Base-by-base conservation (phyloP, 352 stramenopile species). In the Pythium dissimile region DNA sequence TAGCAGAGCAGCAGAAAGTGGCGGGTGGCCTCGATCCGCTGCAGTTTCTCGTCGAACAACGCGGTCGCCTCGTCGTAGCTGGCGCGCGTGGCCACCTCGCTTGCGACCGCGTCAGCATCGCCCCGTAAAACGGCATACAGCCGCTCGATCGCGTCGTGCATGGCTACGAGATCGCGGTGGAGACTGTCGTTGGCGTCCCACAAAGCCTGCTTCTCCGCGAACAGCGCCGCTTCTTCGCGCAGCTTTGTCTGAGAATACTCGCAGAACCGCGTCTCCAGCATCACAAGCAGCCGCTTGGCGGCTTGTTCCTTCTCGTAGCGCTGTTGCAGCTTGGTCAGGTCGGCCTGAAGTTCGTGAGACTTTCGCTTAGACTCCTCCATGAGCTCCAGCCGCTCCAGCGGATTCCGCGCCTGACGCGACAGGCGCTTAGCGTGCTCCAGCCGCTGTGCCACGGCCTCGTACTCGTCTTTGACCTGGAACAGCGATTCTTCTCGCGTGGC, bases 1-100 rank as follows among this genome's bases (percentile, higher is more conserved):
- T 91, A 91, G 52, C 79, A 88, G 24, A 79, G 49, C 24, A 88
- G 26, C 23, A 89, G 51, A 52, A 85, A 86, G 31, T 78, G 64
- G 1, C 83, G 67, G 16, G 78, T 58, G 27, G 80, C 62, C 45
- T 88, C 71, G 31, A 84, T 30, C 12, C 55, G 70, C 45, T 77
- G 55, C 5, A 82, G 54, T 20, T 88, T 88, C 9, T 65, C 60
- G 32, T 85, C 72, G 38, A 88, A 80, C 10, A 80, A 52, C 8
- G 54, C 66, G 2, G 59, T 60, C 9, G 66, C 66, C 35, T 82
- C 74, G 4, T 31, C 34, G 16, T 64, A 45, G 0, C 56, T 15
- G 0, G 31, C 37, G 10, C 26, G 47, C 5, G 16, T 32, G 11
- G 45, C 58, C 12, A n/a, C 37, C 15, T 49, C 48, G n/a, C 18